These are phyloP conservation scores for Rhododendron griersonianum DNA, from an alignment of 148 eudicot species.

Conservation along the genomic window DNA sequence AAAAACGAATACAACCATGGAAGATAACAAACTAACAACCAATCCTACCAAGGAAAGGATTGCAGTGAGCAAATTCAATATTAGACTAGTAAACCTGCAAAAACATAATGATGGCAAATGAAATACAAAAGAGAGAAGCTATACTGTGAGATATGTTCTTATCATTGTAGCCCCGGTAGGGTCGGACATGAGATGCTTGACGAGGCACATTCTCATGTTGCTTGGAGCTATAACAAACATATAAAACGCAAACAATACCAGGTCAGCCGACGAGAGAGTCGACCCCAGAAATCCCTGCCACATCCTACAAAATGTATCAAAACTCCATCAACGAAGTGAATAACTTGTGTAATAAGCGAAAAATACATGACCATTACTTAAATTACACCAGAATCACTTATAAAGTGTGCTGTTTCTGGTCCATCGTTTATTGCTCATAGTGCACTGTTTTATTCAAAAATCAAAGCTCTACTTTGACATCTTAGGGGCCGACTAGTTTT, in stretches of 20 bases:
- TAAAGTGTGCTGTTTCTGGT: not conserved
- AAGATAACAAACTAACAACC: too few species aligned
- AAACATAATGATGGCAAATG: not conserved
- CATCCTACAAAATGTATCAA: constrained; percentile 63
- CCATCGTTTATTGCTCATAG: not conserved
- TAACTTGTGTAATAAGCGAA: not conserved
- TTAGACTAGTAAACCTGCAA: not conserved
- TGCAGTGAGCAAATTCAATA: not conserved
- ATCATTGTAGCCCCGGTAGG: constrained; percentile 85
- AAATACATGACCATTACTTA: not conserved
- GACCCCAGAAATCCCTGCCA: constrained; percentile 93
- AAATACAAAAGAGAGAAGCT: constrained; percentile 10
- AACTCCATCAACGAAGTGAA: not conserved
- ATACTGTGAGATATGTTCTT: constrained; percentile 64
- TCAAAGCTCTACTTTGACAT: not conserved
- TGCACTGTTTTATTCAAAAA: not conserved
- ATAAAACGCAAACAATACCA: constrained; percentile 71
- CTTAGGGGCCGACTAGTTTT: not conserved
- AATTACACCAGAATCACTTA: not conserved
- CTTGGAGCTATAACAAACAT: constrained; percentile 92
- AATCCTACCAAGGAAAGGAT: not conserved
- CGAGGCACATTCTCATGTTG: constrained; percentile 69
- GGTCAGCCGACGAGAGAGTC: constrained; percentile 75
- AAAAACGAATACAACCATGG: too few species aligned
- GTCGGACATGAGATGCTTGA: constrained; percentile 82